Evolutionary conservation across 305 asterid species (phyloP).

Genomic region (Rubia tinctorum): DNA sequence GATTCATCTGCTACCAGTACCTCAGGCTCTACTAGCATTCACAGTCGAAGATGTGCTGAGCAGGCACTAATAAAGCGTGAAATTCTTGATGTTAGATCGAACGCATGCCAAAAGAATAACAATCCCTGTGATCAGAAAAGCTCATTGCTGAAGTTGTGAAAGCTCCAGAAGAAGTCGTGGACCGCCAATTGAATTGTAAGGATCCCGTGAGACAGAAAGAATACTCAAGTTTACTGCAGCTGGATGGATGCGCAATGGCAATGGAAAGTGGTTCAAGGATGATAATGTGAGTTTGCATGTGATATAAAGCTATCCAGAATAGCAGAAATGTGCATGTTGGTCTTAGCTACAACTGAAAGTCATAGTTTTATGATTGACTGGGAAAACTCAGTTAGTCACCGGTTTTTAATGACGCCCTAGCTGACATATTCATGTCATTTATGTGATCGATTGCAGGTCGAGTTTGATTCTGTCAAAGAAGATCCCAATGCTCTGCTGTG

Average conservation of each 20-base stretch:
- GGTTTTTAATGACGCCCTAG: too few relatives aligned
- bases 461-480: too few relatives aligned
- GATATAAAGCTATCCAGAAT: too few relatives aligned
- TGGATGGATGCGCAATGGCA: constrained; percentile 71
- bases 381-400: too few relatives aligned
- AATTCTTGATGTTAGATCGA: background rate
- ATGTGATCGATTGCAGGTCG: too few relatives aligned
- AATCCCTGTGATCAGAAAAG: constrained; percentile 17
- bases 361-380: too few relatives aligned
- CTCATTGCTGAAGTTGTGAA: constrained; percentile 22
- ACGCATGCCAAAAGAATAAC: background rate
- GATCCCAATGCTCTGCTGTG: too few relatives aligned
- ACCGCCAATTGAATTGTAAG: constrained; percentile 25
- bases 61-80: constrained; percentile 21
- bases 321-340: too few relatives aligned
- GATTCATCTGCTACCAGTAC: constrained; percentile 24
- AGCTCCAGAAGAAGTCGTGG: constrained; percentile 13
- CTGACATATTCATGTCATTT: too few relatives aligned
- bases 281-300: constrained; percentile 50
- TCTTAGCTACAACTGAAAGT: too few relatives aligned
- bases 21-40: background rate
- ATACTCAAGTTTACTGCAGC: constrained; percentile 70
- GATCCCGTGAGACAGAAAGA: constrained; percentile 43
- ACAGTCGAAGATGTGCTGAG: constrained; percentile 27
- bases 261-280: constrained; percentile 78